Evolutionary conservation across 2,329 filamentous ascomycete genomes (phyloP), one percentile per base, ranked within the genome.

Genomic region (Torrubiella hemipterigena): DNA sequence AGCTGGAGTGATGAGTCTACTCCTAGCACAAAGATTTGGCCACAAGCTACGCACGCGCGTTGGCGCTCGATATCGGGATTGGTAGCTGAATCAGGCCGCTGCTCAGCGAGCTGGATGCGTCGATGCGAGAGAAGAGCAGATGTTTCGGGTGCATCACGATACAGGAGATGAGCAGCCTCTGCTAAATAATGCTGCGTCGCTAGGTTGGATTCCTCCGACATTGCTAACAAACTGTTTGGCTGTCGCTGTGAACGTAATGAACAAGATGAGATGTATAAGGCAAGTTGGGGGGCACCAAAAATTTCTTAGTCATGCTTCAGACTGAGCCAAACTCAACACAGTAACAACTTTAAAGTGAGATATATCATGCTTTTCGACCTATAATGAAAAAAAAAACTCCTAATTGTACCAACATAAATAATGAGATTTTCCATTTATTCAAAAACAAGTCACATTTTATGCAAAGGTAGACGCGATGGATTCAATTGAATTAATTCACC

Each of bases 121-220:
- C 67, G 62, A 33, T 60, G 58, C 68, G 78, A 72, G 23, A 79
- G 54, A 46, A 72, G 65, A 10, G 72, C 69, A 11, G 75, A 76
- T 2, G 62, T 68, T 38, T 68, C 61, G 2, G 74, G 73, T 1
- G 71, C 63, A 3, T 61, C 51, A 9, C 51, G 47, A 4, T 61
- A 56, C 12, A 79, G 55, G 8, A 77, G 50, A 52, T 79, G 67
- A 2, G 73, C 70, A 2, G 73, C 70, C 46, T 77, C 64, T 9
- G 65, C 69, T 4, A 79, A 60, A 38, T 64, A 74, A 9, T 46
- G n/a, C n/a, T n/a, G n/a, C n/a, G n/a, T n/a, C n/a, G n/a, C n/a
- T n/a, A n/a, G n/a, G n/a, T n/a, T n/a, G n/a, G n/a, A n/a, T n/a
- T n/a, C n/a, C n/a, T n/a, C n/a, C n/a, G n/a, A n/a, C n/a, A n/a